Evolutionary conservation across 805 yeast species (phyloP).

Genomic region (Teunomyces kruisii): DNA sequence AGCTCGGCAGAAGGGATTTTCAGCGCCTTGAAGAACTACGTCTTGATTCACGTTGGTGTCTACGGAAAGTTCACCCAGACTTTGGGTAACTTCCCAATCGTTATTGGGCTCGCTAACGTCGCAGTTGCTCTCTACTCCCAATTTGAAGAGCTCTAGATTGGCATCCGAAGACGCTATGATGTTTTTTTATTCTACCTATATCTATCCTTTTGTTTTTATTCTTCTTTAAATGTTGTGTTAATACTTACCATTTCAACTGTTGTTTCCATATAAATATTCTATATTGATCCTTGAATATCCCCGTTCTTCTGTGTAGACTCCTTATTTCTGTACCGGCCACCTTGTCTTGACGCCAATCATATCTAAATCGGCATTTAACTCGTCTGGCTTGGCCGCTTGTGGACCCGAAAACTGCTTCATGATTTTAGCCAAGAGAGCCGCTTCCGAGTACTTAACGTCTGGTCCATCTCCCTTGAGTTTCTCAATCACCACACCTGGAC

Average conservation of each 20-base stretch:
- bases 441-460: slow-evolving; percentile 29
- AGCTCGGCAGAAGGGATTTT: slow-evolving; percentile 24
- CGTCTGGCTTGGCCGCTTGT: slow-evolving; percentile 31
- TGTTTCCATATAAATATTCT: slow-evolving; percentile 5
- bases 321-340: slow-evolving; percentile 28
- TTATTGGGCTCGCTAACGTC: slow-evolving; percentile 47
- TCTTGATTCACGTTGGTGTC: slow-evolving; percentile 36
- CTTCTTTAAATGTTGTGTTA: slow-evolving; percentile 2
- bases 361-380: slow-evolving; percentile 35
- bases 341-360: slow-evolving; percentile 34
- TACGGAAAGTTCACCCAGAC: slow-evolving; percentile 33
- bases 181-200: slow-evolving; percentile 2
- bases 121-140: slow-evolving; percentile 52
- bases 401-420: slow-evolving; percentile 45
- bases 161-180: background rate
- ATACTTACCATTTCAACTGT: slow-evolving; percentile 1
- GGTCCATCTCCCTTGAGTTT: slow-evolving; percentile 11
- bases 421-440: slow-evolving; percentile 39
- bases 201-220: slow-evolving; percentile 9
- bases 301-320: background rate
- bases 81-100: slow-evolving; percentile 49
- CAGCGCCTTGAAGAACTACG: slow-evolving; percentile 27
- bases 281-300: background rate
- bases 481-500: slow-evolving; percentile 1
- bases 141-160: slow-evolving; percentile 39